phyloP scores from a whole-genome alignment of 2,329 filamentous ascomycete genomes.

The Monilinia fructicola region DNA sequence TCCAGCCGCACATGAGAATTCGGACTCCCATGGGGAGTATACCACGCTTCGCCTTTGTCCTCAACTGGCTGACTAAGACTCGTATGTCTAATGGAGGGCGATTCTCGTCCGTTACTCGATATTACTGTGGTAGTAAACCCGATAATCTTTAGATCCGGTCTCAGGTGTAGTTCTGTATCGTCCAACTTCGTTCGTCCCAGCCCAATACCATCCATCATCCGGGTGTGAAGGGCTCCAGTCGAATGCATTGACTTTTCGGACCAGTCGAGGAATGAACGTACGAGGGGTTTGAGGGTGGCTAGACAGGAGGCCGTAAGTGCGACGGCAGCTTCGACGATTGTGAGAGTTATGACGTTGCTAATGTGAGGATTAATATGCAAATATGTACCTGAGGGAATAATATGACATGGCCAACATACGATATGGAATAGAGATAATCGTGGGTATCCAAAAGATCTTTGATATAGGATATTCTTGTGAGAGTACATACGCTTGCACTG shows the following conservation, averaged over 20 bases:
- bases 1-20: not conserved
- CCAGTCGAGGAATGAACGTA: conserved; percentile 31
- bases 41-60: conserved; percentile 1
- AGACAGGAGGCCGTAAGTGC: conserved; percentile 32
- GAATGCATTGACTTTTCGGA: conserved; percentile 11
- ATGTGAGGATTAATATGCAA: not conserved
- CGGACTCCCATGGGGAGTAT: not conserved
- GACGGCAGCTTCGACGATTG: conserved; percentile 34
- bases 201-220: not conserved
- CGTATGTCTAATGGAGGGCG: not conserved
- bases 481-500: conserved; percentile 36
- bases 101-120: conserved; percentile 20
- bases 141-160: conserved; percentile 19
- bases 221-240: conserved; percentile 1
- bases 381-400: not conserved
- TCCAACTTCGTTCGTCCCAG: not conserved
- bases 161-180: not conserved
- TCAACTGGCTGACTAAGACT: not conserved
- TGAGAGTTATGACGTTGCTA: conserved; percentile 22
- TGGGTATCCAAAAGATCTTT: conserved; percentile 26
- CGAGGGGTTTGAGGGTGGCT: conserved; percentile 35
- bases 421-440: conserved; percentile 36
- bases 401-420: conserved; percentile 29
- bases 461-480: conserved; percentile 37
- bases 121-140: conserved; percentile 20